Percentiles rank a stretch among this genome's conserved stretches.
Evolutionary conservation across 2,329 filamentous ascomycete genomes (phyloP).

Genomic region (Aspergillus transmontanensis): DNA sequence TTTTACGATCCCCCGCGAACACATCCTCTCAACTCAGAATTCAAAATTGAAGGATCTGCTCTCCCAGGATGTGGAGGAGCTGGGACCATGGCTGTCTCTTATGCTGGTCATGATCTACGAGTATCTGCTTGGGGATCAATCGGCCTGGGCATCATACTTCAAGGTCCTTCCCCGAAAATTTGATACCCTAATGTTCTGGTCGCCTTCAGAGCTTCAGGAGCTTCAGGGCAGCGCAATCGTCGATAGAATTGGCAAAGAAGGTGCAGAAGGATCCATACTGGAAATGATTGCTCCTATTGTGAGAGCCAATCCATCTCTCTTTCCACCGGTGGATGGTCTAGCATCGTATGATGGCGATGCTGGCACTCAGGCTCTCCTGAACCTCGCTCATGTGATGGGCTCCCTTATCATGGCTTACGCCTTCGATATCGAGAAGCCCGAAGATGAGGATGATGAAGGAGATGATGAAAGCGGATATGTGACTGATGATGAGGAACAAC

Average conservation of each 20-base stretch:
- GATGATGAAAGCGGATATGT: constrained; percentile 50
- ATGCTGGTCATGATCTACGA: constrained; percentile 85
- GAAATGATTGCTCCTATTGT: constrained; percentile 58
- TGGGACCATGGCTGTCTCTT: constrained; percentile 58
- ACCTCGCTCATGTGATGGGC: constrained; percentile 75
- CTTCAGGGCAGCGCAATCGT: constrained; percentile 78
- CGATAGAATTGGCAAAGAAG: constrained; percentile 72
- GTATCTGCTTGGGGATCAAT: constrained; percentile 59
- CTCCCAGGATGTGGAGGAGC: constrained; percentile 54
- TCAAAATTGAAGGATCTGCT: constrained; percentile 66
- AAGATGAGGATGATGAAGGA: constrained; percentile 60
- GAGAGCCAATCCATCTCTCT: constrained; percentile 42
- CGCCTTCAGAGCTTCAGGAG: constrained; percentile 65
- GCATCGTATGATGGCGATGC: constrained; percentile 43
- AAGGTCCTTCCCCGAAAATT: constrained; percentile 71
- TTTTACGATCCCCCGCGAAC: constrained; percentile 74
- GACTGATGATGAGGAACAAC: constrained; percentile 66
- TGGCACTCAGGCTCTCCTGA: constrained; percentile 52
- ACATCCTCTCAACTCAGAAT: constrained; percentile 72
- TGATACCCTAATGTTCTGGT: constrained; percentile 91
- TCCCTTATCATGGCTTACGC: constrained; percentile 91
- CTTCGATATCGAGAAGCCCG: constrained; percentile 71
- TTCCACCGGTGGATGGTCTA: constrained; percentile 43
- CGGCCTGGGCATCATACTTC: constrained; percentile 78
- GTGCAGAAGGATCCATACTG: constrained; percentile 71